Conservation (phyloP, 2,329 filamentous ascomycete genomes). For the Xylariaceae sp. region DNA sequence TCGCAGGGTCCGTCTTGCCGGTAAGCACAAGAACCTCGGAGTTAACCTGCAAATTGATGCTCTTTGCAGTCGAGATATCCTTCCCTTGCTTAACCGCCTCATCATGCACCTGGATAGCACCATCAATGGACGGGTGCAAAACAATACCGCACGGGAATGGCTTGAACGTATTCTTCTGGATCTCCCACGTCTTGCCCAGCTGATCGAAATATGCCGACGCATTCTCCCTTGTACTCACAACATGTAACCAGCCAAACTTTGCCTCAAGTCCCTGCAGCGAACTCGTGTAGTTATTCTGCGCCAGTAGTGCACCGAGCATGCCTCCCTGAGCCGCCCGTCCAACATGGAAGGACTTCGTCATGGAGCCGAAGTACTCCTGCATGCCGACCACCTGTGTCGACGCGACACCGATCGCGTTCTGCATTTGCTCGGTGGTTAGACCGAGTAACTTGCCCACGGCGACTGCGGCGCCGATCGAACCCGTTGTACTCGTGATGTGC, state of each 20-base stretch:
- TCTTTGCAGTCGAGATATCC: constrained; percentile 22
- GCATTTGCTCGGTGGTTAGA: constrained; percentile 36
- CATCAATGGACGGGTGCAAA: constrained; percentile 52
- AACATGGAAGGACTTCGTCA: constrained; percentile 52
- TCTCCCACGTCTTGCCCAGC: constrained; percentile 42
- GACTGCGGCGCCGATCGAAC: constrained; percentile 48
- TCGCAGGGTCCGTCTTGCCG: constrained; percentile 43
- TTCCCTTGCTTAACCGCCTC: constrained; percentile 33
- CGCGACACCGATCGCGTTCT: constrained; percentile 49
- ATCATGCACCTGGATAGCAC: constrained; percentile 41
- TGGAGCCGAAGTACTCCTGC: constrained; percentile 50
- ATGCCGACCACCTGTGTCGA: constrained; percentile 49
- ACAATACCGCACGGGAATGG: constrained; percentile 54
- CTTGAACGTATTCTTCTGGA: constrained; percentile 50
- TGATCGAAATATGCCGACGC: constrained; percentile 35
- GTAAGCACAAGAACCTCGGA: constrained; percentile 49
- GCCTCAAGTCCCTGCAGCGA: constrained; percentile 45
- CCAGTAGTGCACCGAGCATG: constrained; percentile 37
- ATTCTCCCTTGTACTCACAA: constrained; percentile 41
- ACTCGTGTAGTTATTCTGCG: constrained; percentile 45
- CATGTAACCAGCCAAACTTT: constrained; percentile 48
- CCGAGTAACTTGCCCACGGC: constrained; percentile 45
- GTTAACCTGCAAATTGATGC: constrained; percentile 42
- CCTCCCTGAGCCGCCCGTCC: constrained; percentile 50
- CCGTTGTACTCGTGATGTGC: constrained; percentile 50